phyloP scores from a whole-genome alignment of 139 green algal genomes.

The Pycnococcus provasolii region DNA sequence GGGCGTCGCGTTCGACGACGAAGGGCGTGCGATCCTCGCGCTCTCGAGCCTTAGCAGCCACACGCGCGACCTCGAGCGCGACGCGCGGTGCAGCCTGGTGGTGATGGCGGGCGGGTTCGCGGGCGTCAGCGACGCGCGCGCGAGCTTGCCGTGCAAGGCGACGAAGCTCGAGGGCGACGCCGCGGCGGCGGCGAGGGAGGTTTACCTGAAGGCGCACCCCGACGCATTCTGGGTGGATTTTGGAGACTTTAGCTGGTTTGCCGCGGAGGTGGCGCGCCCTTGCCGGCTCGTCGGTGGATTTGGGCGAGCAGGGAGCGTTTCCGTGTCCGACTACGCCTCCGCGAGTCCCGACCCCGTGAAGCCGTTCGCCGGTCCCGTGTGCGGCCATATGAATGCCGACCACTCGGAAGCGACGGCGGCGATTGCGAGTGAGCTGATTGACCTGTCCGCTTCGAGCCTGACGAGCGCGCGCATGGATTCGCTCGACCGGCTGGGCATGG shows the following conservation, averaged over 20 bases:
- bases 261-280: constrained; percentile 20
- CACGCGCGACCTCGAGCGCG: constrained; percentile 49
- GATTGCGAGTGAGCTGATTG: no score
- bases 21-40: constrained; percentile 51
- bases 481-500: no score
- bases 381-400: constrained; percentile 73
- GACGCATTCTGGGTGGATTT: constrained; percentile 74
- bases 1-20: constrained; percentile 47
- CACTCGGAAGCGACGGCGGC: constrained; percentile 28
- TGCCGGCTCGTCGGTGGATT: constrained; percentile 56
- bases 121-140: constrained; percentile 48
- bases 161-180: constrained; percentile 27
- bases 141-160: constrained; percentile 46
- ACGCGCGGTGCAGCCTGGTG: constrained; percentile 46
- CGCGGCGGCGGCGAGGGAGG: constrained; percentile 29
- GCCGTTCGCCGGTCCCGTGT: constrained; percentile 54
- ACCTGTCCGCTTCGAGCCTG: no score
- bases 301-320: constrained; percentile 40
- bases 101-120: constrained; percentile 49
- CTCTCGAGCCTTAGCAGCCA: constrained; percentile 51
- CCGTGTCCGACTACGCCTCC: constrained; percentile 39
- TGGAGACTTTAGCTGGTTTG: constrained; percentile 52
- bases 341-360: constrained; percentile 58
- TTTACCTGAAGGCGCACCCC: constrained; percentile 57
- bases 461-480: no score